Evolutionary conservation across 1,139 yeast species (phyloP).

Genomic region (Sugiyamaella pinicola): DNA sequence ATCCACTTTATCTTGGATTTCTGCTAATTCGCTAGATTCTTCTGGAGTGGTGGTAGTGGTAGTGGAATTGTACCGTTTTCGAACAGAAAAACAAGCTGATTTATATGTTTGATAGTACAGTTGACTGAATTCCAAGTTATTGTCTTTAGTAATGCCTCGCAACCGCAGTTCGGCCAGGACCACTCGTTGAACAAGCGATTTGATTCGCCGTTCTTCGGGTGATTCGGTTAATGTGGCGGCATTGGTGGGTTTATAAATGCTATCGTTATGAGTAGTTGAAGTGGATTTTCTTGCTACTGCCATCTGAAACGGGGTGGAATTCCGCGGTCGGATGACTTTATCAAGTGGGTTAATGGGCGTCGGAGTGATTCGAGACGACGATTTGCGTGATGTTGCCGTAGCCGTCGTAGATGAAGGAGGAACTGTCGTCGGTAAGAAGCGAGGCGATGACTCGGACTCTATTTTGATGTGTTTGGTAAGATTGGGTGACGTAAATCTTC

Average conservation of each 20-base stretch:
- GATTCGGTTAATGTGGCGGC: conserved; percentile 18
- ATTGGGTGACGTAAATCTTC: not conserved
- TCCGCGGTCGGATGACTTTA: conserved; percentile 14
- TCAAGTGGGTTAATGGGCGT: conserved; percentile 12
- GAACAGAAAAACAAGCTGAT: conserved; percentile 36
- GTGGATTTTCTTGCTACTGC: conserved; percentile 23
- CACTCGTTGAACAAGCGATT: conserved; percentile 35
- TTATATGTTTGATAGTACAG: conserved; percentile 36
- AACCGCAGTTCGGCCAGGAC: conserved; percentile 41
- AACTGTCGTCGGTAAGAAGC: conserved; percentile 5
- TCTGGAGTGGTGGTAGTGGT: not conserved
- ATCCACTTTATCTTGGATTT: conserved; percentile 35
- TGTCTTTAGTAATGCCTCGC: conserved; percentile 36
- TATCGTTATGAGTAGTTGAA: conserved; percentile 17
- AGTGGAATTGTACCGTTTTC: conserved; percentile 22
- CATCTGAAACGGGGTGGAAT: conserved; percentile 25
- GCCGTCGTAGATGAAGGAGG: not conserved
- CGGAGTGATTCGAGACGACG: not conserved
- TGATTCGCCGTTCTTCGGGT: conserved; percentile 14
- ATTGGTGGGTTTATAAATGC: conserved; percentile 18
- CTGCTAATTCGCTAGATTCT: conserved; percentile 25
- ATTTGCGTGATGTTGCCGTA: not conserved
- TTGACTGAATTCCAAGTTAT: conserved; percentile 35
- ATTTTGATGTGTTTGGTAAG: not conserved
- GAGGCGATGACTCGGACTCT: conserved; percentile 12